Percentiles rank a stretch among this genome's conserved stretches.
Evolutionary conservation across 495 filamentous ascomycete genomes (phyloP).

Genomic region (Elasticomyces elasticus): DNA sequence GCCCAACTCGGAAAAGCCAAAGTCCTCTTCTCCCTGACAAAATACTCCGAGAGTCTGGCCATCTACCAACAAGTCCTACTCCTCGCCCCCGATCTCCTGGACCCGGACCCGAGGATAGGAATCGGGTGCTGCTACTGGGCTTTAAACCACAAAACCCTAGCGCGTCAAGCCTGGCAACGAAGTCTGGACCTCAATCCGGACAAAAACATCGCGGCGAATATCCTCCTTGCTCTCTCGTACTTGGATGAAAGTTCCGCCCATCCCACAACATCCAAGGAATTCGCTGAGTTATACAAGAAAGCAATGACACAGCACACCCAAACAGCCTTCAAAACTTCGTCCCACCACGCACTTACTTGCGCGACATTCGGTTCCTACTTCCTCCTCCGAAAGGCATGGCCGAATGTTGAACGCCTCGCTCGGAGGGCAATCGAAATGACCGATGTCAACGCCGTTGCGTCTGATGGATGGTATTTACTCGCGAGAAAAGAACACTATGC

Average conservation of each 20-base stretch:
- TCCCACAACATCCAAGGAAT: slow-evolving; percentile 65
- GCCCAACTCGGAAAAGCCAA: slow-evolving; percentile 78
- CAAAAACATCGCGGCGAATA: slow-evolving; percentile 73
- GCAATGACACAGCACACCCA: slow-evolving; percentile 91
- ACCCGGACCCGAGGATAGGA: slow-evolving; percentile 90
- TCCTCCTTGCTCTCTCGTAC: slow-evolving; percentile 80
- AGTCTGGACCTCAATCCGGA: slow-evolving; percentile 76
- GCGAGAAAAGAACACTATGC: slow-evolving; percentile 79
- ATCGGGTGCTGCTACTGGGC: slow-evolving; percentile 96
- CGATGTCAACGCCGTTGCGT: slow-evolving; percentile 88
- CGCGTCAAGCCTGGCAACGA: slow-evolving; percentile 80
- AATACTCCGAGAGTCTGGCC: slow-evolving; percentile 70
- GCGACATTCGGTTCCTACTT: slow-evolving; percentile 84
- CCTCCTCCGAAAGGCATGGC: slow-evolving; percentile 61
- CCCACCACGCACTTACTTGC: slow-evolving; percentile 81
- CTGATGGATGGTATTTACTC: slow-evolving; percentile 91
- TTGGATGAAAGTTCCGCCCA: slow-evolving; percentile 72
- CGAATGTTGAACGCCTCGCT: slow-evolving; percentile 73
- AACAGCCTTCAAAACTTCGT: slow-evolving; percentile 90
- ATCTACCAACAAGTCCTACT: slow-evolving; percentile 76
- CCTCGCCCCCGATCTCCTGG: slow-evolving; percentile 77
- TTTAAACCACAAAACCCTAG: slow-evolving; percentile 84
- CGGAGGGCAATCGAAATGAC: slow-evolving; percentile 91
- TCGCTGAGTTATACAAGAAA: slow-evolving; percentile 73
- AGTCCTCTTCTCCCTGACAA: slow-evolving; percentile 71